Evolutionary conservation across 805 yeast species (phyloP), one percentile per base, ranked within the genome.

Genomic region (Candida nonsorbophila): DNA sequence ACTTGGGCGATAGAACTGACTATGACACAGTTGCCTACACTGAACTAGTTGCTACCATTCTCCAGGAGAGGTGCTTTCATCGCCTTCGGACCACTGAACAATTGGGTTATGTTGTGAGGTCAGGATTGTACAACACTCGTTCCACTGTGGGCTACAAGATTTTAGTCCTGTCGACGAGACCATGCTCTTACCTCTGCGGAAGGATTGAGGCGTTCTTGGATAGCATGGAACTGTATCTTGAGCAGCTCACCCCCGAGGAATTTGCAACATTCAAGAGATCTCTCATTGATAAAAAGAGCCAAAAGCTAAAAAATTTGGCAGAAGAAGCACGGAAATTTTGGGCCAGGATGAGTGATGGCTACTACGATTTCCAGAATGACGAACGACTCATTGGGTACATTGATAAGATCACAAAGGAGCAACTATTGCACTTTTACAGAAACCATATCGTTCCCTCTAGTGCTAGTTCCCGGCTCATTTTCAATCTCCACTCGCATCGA

Each of bases 51-150:
- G 73, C 82, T 0, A 90, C 84, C 37, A 70, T 87, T 38, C 62
- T 82, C 28, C 76, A 73, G 41, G 97, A 90, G 51, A 97, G 96
- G 4, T 83, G 90, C 34, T 92, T 90, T 56, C 80, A 85, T 48
- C 83, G 82, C 38, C 68, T 90, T 34, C 74, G 98, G 55, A 90
- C 98, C 5, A 81, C 85, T 45, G 97, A 90, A 58, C 97, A 92
- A 55, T 68, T 90, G 19, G 98, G 98, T 2, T 90, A 90, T 48
- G 87, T 90, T 38, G 98, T 90, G 0, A 86, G 84, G 49, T 77
- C 92, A 25, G 84, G 94, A 0, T 60, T 72, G 15, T 64, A 81
- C 36, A 68, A 69, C 36, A 73, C 84, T 3, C 72, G 94, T 47
- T 79, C 92, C 14, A 72, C 81, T 5, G 68, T 74, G 49, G 88